These are phyloP conservation scores for Magnolia sinica DNA, from an alignment of 164 flowering plant genomes.

Conservation along the genomic window DNA sequence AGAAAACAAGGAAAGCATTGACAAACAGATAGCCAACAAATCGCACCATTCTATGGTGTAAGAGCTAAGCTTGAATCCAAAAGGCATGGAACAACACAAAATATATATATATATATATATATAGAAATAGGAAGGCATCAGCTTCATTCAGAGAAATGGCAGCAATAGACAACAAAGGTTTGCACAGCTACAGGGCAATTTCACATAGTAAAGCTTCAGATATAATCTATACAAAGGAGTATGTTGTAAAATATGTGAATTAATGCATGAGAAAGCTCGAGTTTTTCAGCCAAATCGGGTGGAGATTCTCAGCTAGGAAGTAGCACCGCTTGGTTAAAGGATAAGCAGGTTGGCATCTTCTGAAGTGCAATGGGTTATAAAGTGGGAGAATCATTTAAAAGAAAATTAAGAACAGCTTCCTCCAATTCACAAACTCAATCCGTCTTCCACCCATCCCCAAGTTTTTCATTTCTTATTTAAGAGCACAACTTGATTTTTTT, in stretches of 20 bases:
- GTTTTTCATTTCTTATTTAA: neutral
- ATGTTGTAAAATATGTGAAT: too few relatives aligned
- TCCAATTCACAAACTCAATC: neutral
- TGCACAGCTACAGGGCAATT: neutral
- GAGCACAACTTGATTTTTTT: too few relatives aligned
- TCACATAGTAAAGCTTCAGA: neutral
- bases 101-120: too few relatives aligned
- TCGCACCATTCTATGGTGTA: neutral
- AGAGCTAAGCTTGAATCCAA: neutral
- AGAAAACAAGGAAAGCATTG: constrained; percentile 10
- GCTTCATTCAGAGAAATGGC: neutral
- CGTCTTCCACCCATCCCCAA: neutral
- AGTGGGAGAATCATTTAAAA: neutral
- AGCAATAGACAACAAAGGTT: neutral
- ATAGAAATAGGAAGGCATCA: neutral
- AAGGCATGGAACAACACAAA: neutral
- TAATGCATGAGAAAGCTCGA: too few relatives aligned
- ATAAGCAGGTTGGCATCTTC: too few relatives aligned
- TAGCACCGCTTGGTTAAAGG: too few relatives aligned
- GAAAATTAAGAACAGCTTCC: neutral
- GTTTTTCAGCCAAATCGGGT: too few relatives aligned
- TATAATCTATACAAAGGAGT: too few relatives aligned
- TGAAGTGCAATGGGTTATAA: neutral
- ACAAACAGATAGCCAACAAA: neutral
- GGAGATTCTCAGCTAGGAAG: too few relatives aligned